These are phyloP conservation scores for Trichoderma polysporum DNA, from an alignment of 2,329 filamentous ascomycete species.

Conservation along the genomic window DNA sequence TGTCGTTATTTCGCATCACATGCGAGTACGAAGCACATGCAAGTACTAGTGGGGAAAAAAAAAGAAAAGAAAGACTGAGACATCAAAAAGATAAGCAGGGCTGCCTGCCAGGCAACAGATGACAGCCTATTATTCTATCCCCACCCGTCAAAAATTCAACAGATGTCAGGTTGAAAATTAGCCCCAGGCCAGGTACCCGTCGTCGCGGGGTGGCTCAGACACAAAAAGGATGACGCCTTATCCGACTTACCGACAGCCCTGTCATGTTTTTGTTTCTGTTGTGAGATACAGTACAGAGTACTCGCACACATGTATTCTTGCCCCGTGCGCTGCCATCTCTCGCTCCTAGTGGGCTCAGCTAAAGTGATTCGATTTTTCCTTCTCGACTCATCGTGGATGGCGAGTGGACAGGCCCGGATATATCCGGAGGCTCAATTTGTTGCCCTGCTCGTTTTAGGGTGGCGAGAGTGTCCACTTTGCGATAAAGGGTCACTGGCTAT, in stretches of 20 bases:
- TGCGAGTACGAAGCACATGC: conserved; percentile 1
- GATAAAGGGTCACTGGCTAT: not conserved
- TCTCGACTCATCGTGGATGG: not conserved
- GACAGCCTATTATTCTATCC: not conserved
- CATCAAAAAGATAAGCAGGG: not conserved
- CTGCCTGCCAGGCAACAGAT: not conserved
- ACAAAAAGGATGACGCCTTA: conserved; percentile 19
- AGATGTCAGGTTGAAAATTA: not conserved
- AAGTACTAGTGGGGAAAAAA: not conserved
- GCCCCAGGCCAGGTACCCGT: conserved; percentile 4
- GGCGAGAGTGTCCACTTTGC: not conserved
- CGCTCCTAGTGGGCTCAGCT: not conserved
- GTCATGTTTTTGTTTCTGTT: not conserved
- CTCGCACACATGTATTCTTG: not conserved
- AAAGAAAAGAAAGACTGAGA: not conserved
- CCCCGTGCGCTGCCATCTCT: not conserved
- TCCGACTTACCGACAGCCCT: conserved; percentile 17
- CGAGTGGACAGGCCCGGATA: conserved; percentile 6
- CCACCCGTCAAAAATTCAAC: not conserved
- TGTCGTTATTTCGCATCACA: conserved; percentile 4
- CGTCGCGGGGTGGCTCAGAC: conserved; percentile 13
- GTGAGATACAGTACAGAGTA: not conserved
- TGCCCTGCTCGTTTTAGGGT: not conserved
- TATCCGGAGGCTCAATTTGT: conserved; percentile 17
- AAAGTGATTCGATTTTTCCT: not conserved